phyloP scores from a whole-genome alignment of 1,284 basidiomycete species.

The Trametes polyzona region DNA sequence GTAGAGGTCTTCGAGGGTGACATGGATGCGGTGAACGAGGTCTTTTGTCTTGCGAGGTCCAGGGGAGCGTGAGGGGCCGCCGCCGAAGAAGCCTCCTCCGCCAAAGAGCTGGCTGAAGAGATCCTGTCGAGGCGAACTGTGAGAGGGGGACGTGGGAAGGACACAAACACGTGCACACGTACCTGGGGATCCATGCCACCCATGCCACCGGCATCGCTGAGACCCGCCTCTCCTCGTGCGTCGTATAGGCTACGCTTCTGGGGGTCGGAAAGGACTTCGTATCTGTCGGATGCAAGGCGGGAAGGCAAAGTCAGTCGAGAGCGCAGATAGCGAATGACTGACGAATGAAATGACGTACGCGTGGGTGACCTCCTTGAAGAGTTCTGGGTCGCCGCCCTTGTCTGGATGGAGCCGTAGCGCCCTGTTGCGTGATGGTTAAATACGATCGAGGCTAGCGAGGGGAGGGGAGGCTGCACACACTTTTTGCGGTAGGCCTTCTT shows the following conservation, averaged over 20 bases:
- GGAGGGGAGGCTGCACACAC: conserved; percentile 43
- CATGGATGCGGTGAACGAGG: conserved; percentile 95
- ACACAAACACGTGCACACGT: conserved; percentile 30
- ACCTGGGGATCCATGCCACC: conserved; percentile 97
- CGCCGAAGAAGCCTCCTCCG: conserved; percentile 60
- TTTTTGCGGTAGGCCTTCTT: conserved; percentile 97
- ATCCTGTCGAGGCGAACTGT: conserved; percentile 58
- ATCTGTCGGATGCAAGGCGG: conserved; percentile 50
- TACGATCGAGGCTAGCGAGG: conserved; percentile 14
- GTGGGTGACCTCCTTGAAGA: conserved; percentile 98
- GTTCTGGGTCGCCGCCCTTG: conserved; percentile 96
- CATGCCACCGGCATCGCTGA: conserved; percentile 86
- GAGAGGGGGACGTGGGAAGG: background rate
- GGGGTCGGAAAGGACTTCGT: conserved; percentile 92
- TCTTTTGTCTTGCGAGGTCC: conserved; percentile 99
- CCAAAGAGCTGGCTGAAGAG: conserved; percentile 98
- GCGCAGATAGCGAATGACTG: background rate
- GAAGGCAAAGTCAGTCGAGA: background rate
- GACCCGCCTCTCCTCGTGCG: conserved; percentile 90
- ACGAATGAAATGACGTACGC: conserved; percentile 62
- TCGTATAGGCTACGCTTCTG: conserved; percentile 91
- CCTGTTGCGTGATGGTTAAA: conserved; percentile 45
- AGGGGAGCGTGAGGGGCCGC: conserved; percentile 61
- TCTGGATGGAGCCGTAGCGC: conserved; percentile 93
- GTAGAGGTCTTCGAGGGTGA: conserved; percentile 97